phyloP scores from a whole-genome alignment of 108 stramenopile genomes.

The Conticribra guillardii region DNA sequence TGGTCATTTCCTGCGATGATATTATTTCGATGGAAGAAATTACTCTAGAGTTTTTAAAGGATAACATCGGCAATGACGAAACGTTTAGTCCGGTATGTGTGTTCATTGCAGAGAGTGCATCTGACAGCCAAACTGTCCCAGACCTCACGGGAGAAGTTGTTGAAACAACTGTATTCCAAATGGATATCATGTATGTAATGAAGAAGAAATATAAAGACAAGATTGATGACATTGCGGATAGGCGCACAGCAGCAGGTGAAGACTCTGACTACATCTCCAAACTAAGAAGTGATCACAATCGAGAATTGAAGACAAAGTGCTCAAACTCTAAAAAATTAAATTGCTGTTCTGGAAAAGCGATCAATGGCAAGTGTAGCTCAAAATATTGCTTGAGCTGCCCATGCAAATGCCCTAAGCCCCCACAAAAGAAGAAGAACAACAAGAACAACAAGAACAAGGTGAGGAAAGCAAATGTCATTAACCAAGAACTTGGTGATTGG shows the following conservation, averaged over 20 bases:
- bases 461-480: too few species aligned
- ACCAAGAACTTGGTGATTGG: too few species aligned
- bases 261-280: neutral
- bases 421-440: slow-evolving; percentile 8
- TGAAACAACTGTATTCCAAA: slow-evolving; percentile 1
- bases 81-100: neutral
- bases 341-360: slow-evolving; percentile 2
- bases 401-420: neutral
- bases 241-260: neutral
- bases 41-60: slow-evolving; percentile 3
- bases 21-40: neutral
- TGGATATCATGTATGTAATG: neutral
- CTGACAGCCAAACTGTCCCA: neutral
- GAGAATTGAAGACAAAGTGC: too few species aligned
- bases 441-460: neutral
- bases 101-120: slow-evolving; percentile 2
- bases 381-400: neutral
- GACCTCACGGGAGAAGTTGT: neutral
- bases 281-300: too few species aligned
- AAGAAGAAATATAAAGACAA: neutral
- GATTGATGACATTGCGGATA: neutral
- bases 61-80: neutral
- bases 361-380: neutral
- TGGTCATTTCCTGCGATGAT: neutral
- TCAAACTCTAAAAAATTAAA: too few species aligned